phyloP scores from a whole-genome alignment of 2,329 filamentous ascomycete species.

The Pseudogymnoascus sp. region DNA sequence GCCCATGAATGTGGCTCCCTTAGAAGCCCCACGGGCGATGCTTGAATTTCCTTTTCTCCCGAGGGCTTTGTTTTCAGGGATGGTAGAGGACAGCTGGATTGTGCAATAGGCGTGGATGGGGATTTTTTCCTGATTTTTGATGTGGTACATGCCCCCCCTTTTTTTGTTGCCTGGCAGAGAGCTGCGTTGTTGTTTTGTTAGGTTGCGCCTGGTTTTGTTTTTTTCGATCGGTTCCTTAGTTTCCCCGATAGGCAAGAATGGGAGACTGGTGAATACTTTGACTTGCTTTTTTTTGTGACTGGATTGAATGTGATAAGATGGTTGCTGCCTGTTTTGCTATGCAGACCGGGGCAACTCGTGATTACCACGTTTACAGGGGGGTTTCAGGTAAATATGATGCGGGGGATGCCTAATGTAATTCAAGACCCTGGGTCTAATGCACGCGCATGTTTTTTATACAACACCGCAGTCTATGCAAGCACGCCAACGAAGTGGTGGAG shows the following conservation, averaged over 20 bases:
- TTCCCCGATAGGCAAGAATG: constrained; percentile 7
- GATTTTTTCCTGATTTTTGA: constrained; percentile 8
- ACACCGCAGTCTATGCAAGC: background rate
- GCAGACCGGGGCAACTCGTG: background rate
- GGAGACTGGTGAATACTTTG: constrained; percentile 9
- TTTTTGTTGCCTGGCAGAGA: constrained; percentile 1
- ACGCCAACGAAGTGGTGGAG: background rate
- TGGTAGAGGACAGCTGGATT: constrained; percentile 6
- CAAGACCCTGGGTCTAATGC: background rate
- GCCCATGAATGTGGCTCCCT: background rate
- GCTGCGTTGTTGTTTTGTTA: constrained; percentile 6
- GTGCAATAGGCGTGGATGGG: constrained; percentile 9
- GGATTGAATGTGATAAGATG: background rate
- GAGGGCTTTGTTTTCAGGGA: constrained; percentile 6
- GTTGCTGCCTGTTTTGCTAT: background rate
- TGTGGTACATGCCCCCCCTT: constrained; percentile 7
- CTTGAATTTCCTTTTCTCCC: constrained; percentile 4
- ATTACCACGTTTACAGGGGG: constrained; percentile 1
- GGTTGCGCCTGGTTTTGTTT: constrained; percentile 9
- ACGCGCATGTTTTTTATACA: background rate
- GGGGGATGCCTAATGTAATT: background rate
- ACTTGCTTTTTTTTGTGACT: background rate
- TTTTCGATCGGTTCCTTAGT: constrained; percentile 7
- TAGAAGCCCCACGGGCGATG: constrained; percentile 5
- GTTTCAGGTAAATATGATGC: background rate